Conservation (phyloP, 306 rosid species). For the Neltuma alba region DNA sequence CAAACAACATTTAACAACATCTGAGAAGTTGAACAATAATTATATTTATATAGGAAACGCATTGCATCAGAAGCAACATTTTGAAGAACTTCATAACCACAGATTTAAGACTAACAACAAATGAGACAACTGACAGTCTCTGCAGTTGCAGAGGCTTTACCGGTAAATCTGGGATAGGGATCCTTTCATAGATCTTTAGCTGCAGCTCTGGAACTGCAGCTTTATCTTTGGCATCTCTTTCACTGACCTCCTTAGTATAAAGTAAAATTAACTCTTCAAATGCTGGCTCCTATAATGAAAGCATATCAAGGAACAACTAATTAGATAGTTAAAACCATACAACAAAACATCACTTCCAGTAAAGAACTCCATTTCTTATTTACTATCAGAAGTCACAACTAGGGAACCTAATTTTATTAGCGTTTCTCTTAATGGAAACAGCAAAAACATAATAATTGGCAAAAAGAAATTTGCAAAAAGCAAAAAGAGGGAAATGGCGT, state of each 20-base stretch:
- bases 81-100: conserved; percentile 32
- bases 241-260: conserved; percentile 66
- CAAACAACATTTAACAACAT: conserved; percentile 43
- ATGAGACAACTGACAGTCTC: conserved; percentile 32
- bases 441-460: neutral
- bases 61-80: conserved; percentile 36
- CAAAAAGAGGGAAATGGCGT: neutral
- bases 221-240: conserved; percentile 42
- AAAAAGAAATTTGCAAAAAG: neutral
- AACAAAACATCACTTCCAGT: conserved; percentile 16
- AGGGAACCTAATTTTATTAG: neutral
- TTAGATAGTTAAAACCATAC: conserved; percentile 13
- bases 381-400: neutral
- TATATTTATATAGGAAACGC: conserved; percentile 21
- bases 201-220: conserved; percentile 68
- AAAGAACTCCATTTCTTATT: neutral
- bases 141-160: conserved; percentile 62
- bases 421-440: neutral
- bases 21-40: conserved; percentile 18
- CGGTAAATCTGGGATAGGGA: conserved; percentile 94
- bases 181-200: conserved; percentile 89
- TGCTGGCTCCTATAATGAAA: conserved; percentile 78
- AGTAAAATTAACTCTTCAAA: conserved; percentile 92
- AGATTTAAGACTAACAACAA: conserved; percentile 11
- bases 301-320: conserved; percentile 27